Evolutionary conservation across 164 flowering plant species (phyloP).

Genomic region (Vitis rotundifolia): DNA sequence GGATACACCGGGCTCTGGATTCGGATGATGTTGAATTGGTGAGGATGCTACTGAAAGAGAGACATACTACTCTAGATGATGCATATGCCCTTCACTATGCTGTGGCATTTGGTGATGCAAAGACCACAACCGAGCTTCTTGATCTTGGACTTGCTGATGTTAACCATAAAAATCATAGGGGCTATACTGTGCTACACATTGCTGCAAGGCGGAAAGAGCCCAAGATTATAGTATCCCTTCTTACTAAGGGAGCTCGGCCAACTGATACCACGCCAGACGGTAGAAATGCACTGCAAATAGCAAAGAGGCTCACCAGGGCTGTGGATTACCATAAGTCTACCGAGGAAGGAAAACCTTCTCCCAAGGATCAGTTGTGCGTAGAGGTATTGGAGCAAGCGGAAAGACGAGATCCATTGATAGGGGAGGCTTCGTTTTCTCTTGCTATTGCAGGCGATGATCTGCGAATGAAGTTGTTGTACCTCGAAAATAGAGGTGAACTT

Average conservation of each 20-base stretch:
- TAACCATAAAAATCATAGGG: constrained; percentile 61
- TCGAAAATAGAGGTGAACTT: constrained; percentile 87
- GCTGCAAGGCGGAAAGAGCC: constrained; percentile 91
- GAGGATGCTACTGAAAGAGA: constrained; percentile 78
- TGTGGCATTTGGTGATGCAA: constrained; percentile 83
- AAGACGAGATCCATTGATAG: constrained; percentile 75
- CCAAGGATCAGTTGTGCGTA: constrained; percentile 78
- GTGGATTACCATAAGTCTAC: constrained; percentile 46
- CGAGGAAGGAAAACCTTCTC: constrained; percentile 68
- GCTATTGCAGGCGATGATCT: constrained; percentile 87
- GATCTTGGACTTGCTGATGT: constrained; percentile 89
- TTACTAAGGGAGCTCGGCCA: constrained; percentile 81
- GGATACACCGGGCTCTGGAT: constrained; percentile 85
- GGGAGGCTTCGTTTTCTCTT: constrained; percentile 85
- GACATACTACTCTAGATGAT: constrained; percentile 69
- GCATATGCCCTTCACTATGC: constrained; percentile 94
- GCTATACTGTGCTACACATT: constrained; percentile 78
- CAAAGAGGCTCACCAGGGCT: constrained; percentile 72
- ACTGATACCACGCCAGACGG: constrained; percentile 75
- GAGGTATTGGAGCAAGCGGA: constrained; percentile 95
- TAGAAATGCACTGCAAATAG: constrained; percentile 84
- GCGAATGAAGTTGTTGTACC: constrained; percentile 69
- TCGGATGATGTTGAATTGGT: constrained; percentile 93
- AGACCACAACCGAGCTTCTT: constrained; percentile 75
- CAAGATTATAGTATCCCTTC: constrained; percentile 77